A percentile compares a stretch with the other conserved stretches of the same genome.
phyloP scores from a whole-genome alignment of 2,329 filamentous ascomycete species.

The Gnomoniopsis sp. region DNA sequence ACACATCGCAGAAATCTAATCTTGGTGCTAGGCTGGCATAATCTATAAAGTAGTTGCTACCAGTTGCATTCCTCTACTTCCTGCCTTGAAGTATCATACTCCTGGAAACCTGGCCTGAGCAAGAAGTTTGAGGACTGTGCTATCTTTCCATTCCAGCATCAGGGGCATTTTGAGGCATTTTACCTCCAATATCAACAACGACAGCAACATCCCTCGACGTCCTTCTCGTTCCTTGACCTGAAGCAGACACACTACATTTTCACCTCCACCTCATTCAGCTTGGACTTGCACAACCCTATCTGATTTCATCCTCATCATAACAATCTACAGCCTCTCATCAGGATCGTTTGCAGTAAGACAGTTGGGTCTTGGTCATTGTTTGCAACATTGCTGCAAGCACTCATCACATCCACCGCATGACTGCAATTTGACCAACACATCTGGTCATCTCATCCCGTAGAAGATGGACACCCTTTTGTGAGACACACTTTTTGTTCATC shows the following conservation, averaged over 20 bases:
- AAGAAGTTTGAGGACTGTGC: neutral
- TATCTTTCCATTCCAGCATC: neutral
- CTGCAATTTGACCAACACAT: neutral
- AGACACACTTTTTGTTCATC: slow-evolving; percentile 11
- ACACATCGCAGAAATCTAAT: neutral
- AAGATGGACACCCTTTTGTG: slow-evolving; percentile 31
- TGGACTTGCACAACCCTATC: neutral
- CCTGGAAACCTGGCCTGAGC: neutral
- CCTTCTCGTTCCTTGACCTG: neutral
- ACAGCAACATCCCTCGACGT: neutral
- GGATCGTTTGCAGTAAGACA: neutral
- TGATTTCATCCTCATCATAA: neutral
- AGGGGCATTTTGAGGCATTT: neutral
- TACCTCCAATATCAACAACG: neutral
- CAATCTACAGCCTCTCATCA: neutral
- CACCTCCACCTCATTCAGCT: neutral
- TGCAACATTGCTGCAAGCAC: neutral
- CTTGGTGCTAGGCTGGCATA: neutral
- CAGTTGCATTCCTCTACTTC: neutral
- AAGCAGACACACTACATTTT: neutral
- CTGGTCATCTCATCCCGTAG: neutral
- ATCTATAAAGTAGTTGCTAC: neutral
- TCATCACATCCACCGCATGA: neutral
- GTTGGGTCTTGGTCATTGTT: neutral
- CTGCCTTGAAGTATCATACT: neutral